Conservation (phyloP, 257 asterid genomes). For the Nicotiana undulata region DNA sequence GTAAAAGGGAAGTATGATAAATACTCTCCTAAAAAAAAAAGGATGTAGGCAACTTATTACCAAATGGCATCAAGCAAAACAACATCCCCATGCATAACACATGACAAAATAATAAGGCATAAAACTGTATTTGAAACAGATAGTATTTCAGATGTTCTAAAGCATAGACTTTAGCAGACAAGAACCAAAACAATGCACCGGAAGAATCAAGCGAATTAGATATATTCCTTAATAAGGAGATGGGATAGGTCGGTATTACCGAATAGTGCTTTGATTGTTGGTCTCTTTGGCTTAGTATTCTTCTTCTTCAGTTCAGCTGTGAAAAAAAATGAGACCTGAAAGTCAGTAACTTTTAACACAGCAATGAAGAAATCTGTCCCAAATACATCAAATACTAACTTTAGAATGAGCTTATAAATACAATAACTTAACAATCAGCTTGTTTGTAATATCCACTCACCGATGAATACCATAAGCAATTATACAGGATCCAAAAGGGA, state of each 20-base stretch:
- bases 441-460: background rate
- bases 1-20: background rate
- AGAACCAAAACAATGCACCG: background rate
- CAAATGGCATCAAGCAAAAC: background rate
- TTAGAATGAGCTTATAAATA: background rate
- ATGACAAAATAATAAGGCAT: too few relatives aligned
- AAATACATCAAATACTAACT: background rate
- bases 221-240: background rate
- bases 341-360: constrained; percentile 3
- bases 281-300: constrained; percentile 63
- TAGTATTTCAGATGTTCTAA: background rate
- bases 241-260: constrained; percentile 32
- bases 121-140: background rate
- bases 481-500: background rate
- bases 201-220: background rate
- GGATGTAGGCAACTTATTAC: background rate
- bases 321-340: constrained; percentile 13
- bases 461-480: background rate
- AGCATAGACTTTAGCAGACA: background rate
- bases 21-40: background rate
- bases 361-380: background rate
- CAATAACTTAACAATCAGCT: background rate
- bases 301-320: constrained; percentile 96
- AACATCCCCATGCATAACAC: background rate
- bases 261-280: constrained; percentile 76